Evolutionary conservation across 768 basidiomycete species (phyloP).

Genomic region (Serendipita indica): DNA sequence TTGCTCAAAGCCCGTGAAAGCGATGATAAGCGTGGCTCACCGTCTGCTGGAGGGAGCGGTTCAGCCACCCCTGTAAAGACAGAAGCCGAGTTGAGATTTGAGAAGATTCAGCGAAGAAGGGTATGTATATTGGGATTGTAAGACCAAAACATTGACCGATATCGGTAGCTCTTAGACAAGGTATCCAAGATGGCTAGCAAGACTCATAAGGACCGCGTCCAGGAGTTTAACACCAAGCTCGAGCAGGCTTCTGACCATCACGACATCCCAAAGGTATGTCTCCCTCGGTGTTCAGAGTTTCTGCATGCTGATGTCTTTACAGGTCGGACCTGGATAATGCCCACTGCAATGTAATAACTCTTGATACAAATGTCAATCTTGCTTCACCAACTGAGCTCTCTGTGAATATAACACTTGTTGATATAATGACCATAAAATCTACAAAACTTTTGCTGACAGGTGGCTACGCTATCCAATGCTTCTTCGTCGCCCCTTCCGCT

Average conservation of each 20-base stretch:
- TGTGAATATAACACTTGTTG: no score
- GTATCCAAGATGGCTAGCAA: slow-evolving; percentile 65
- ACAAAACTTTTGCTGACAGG: background rate
- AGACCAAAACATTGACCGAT: background rate
- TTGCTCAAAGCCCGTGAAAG: slow-evolving; percentile 18
- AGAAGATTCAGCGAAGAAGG: slow-evolving; percentile 68
- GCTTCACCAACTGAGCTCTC: background rate
- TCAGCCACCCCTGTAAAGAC: slow-evolving; percentile 45
- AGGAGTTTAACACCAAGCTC: slow-evolving; percentile 75
- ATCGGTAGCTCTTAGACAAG: slow-evolving; percentile 47
- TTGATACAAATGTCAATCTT: no score
- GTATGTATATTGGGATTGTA: slow-evolving; percentile 31
- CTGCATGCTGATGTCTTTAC: slow-evolving; percentile 11
- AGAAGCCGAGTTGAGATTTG: slow-evolving; percentile 76
- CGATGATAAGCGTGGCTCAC: slow-evolving; percentile 20
- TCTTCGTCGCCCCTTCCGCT: slow-evolving; percentile 3
- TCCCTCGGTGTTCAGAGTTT: slow-evolving; percentile 16
- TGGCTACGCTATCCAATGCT: background rate
- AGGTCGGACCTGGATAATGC: slow-evolving; percentile 79
- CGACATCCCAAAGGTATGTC: slow-evolving; percentile 75
- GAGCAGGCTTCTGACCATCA: slow-evolving; percentile 86
- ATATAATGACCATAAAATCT: no score
- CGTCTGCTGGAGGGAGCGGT: slow-evolving; percentile 27
- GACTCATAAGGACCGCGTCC: slow-evolving; percentile 88
- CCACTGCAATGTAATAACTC: no score